A percentile compares a stretch with the other conserved stretches of the same genome.
These are phyloP conservation scores for Gentiana macrophylla DNA, from an alignment of 257 asterid species.

Conservation along the genomic window DNA sequence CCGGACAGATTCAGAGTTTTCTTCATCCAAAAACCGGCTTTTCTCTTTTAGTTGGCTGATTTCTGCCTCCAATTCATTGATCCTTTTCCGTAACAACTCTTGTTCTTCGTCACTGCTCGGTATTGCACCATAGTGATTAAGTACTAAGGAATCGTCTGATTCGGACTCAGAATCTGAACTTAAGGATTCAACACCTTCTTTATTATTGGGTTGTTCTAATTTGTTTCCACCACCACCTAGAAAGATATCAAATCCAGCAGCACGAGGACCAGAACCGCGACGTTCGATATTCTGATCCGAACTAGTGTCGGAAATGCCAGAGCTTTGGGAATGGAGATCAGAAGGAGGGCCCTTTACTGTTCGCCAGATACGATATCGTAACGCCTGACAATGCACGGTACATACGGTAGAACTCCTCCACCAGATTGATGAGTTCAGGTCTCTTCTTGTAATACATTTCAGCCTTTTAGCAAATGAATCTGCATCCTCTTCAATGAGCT, in stretches of 20 bases:
- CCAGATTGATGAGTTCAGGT: constrained; percentile 63
- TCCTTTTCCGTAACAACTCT: constrained; percentile 35
- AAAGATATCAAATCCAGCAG: constrained; percentile 80
- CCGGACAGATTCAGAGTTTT: constrained; percentile 19
- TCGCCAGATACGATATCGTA: constrained; percentile 73
- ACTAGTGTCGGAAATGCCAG: constrained; percentile 64
- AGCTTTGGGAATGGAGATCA: constrained; percentile 86
- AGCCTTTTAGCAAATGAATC: constrained; percentile 88
- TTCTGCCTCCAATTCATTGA: constrained; percentile 53
- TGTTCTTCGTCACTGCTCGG: constrained; percentile 42
- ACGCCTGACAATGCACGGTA: constrained; percentile 74
- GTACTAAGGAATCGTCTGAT: constrained; percentile 72
- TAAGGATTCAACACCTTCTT: constrained; percentile 75
- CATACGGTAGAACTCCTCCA: constrained; percentile 65
- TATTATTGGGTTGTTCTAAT: constrained; percentile 36
- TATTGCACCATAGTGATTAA: constrained; percentile 35
- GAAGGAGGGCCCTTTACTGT: constrained; percentile 65
- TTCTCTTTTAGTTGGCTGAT: constrained; percentile 53
- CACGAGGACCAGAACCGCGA: constrained; percentile 60
- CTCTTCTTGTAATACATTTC: constrained; percentile 84
- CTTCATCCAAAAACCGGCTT: constrained; percentile 29
- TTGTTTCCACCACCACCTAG: constrained; percentile 43
- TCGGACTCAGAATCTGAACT: constrained; percentile 75
- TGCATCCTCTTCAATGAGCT: constrained; percentile 78
- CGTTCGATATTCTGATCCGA: constrained; percentile 45